These are phyloP conservation scores for Brassica juncea DNA, from an alignment of 345 rosid species.

Conservation along the genomic window DNA sequence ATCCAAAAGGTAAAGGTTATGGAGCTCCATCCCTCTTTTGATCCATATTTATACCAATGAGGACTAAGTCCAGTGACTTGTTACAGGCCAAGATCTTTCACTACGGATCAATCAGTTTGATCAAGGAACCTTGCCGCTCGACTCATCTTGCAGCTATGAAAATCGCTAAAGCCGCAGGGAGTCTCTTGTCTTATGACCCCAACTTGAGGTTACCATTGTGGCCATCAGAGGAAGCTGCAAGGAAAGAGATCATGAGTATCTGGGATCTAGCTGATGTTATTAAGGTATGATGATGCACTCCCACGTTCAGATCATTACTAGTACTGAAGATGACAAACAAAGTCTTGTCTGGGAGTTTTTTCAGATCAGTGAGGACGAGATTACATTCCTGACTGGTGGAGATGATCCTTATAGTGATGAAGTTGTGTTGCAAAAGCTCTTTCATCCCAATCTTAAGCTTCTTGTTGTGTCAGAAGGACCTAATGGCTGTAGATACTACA, in stretches of 20 bases:
- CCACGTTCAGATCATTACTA: neutral
- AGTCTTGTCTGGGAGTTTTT: constrained; percentile 8
- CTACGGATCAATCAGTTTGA: constrained; percentile 96
- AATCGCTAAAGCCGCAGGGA: constrained; percentile 70
- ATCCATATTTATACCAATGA: neutral
- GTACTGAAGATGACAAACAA: constrained; percentile 19
- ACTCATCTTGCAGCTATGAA: constrained; percentile 94
- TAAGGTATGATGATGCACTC: constrained; percentile 51
- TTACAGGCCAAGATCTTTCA: constrained; percentile 89
- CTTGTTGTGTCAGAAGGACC: constrained; percentile 91
- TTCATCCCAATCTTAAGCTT: constrained; percentile 81
- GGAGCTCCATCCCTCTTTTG: neutral
- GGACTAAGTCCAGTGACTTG: neutral
- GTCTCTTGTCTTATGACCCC: constrained; percentile 92
- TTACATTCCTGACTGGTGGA: constrained; percentile 70
- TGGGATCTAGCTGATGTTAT: constrained; percentile 93
- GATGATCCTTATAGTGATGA: constrained; percentile 66
- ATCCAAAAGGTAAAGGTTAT: constrained; percentile 59
- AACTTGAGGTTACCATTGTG: constrained; percentile 89
- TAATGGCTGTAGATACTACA: constrained; percentile 90
- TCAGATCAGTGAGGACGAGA: constrained; percentile 96
- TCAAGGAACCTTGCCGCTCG: constrained; percentile 89
- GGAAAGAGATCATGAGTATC: constrained; percentile 76
- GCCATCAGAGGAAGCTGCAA: constrained; percentile 91
- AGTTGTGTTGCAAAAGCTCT: constrained; percentile 67